phyloP scores from a whole-genome alignment of 2,329 filamentous ascomycete genomes.

The Exophiala lecanii-corni region DNA sequence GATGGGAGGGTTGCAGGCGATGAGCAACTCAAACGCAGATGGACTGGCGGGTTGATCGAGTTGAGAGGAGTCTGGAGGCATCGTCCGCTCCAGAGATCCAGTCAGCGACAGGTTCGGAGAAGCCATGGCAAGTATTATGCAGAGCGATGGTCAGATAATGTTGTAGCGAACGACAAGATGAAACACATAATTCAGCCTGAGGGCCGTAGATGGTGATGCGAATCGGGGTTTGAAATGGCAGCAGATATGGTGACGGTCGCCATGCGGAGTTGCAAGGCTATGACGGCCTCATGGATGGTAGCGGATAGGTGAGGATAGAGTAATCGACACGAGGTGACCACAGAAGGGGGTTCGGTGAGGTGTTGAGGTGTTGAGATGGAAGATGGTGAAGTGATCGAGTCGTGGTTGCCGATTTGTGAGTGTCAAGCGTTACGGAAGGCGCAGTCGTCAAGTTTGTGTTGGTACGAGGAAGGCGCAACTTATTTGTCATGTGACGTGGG shows the following conservation, averaged over 20 bases:
- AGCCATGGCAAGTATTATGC: neutral
- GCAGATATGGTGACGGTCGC: neutral
- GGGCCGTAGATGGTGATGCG: neutral
- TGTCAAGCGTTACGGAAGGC: neutral
- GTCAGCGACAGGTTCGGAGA: neutral
- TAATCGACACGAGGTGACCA: neutral
- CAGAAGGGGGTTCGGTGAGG: neutral
- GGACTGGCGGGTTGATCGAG: constrained; percentile 47
- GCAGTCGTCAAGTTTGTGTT: neutral
- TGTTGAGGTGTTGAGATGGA: neutral
- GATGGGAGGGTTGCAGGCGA: constrained; percentile 54
- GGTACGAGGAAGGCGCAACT: neutral
- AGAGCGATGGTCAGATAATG: neutral
- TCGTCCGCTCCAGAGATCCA: too few species aligned
- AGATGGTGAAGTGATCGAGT: neutral
- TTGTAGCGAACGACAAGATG: neutral
- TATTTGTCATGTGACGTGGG: too few species aligned
- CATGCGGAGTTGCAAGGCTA: neutral
- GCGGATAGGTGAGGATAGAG: neutral
- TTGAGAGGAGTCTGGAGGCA: neutral
- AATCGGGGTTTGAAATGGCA: neutral
- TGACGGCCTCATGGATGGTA: neutral
- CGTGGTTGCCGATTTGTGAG: too few species aligned
- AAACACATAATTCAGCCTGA: constrained; percentile 2
- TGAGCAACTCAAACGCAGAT: constrained; percentile 50